These are phyloP conservation scores for Suillus fuscotomentosus DNA, from an alignment of 768 basidiomycete species.

Conservation along the genomic window DNA sequence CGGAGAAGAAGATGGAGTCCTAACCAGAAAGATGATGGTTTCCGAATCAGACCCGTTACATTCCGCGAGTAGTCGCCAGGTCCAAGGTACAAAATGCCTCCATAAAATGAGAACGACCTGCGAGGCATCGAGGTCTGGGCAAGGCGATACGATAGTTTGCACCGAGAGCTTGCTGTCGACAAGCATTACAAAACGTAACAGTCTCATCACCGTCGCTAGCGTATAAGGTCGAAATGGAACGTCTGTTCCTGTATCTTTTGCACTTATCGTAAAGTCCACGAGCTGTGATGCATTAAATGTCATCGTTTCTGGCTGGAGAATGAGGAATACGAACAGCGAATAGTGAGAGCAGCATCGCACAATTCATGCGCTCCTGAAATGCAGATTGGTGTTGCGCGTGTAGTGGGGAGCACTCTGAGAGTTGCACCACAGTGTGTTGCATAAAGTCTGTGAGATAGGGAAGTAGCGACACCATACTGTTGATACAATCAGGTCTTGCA, in stretches of 20 bases:
- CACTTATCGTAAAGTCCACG: constrained; percentile 15
- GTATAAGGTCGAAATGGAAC: constrained; percentile 47
- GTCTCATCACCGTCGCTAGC: constrained; percentile 39
- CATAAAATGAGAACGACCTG: constrained; percentile 56
- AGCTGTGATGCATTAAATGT: constrained; percentile 14
- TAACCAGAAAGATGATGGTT: constrained; percentile 47
- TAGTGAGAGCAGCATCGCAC: constrained; percentile 36
- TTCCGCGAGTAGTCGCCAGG: constrained; percentile 64
- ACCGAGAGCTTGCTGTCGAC: constrained; percentile 16
- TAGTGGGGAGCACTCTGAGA: constrained; percentile 4
- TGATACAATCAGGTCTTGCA: neutral
- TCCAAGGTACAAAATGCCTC: constrained; percentile 59
- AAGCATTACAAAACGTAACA: constrained; percentile 42
- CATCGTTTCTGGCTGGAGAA: neutral
- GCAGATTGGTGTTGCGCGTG: neutral
- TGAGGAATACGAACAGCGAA: constrained; percentile 30
- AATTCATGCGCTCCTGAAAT: constrained; percentile 26
- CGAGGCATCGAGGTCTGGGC: constrained; percentile 36
- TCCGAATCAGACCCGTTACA: constrained; percentile 48
- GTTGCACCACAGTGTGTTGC: constrained; percentile 2
- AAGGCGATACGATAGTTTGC: constrained; percentile 13
- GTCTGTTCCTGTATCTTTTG: neutral
- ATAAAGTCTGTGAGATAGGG: constrained; percentile 1
- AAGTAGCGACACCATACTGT: neutral
- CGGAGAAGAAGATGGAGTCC: constrained; percentile 13